These are phyloP conservation scores for Wickerhamiella qilinensis DNA, from an alignment of 805 yeast species.

Conservation along the genomic window DNA sequence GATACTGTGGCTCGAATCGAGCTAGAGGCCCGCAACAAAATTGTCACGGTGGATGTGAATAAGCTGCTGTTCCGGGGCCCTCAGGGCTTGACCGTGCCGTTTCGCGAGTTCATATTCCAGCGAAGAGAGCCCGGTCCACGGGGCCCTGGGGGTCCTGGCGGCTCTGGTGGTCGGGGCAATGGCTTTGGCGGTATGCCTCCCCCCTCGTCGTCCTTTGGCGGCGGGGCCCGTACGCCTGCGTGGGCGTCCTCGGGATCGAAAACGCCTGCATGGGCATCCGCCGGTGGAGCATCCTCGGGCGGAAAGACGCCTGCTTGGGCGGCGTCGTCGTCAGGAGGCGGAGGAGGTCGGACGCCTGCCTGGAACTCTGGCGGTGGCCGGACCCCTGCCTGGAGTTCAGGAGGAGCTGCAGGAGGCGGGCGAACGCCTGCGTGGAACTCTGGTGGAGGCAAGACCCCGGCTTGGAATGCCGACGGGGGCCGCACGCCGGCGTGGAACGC, in stretches of 20 bases:
- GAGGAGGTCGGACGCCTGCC: slow-evolving; percentile 30
- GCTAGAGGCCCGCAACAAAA: slow-evolving; percentile 81
- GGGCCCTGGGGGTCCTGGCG: too few species aligned
- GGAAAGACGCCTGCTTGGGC: slow-evolving; percentile 13
- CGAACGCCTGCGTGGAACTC: slow-evolving; percentile 24
- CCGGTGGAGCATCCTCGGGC: slow-evolving; percentile 23
- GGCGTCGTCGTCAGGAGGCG: too few species aligned
- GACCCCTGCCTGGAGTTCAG: slow-evolving; percentile 17
- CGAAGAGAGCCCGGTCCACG: too few species aligned
- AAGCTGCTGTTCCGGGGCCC: slow-evolving; percentile 61
- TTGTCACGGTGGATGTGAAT: slow-evolving; percentile 65
- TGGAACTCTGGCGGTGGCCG: slow-evolving; percentile 23
- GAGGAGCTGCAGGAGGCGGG: too few species aligned
- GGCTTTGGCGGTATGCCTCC: not conserved
- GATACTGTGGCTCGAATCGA: slow-evolving; percentile 87
- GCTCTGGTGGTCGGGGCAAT: not conserved
- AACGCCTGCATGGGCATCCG: slow-evolving; percentile 26
- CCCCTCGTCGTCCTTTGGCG: not conserved
- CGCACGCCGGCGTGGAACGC: slow-evolving; percentile 21
- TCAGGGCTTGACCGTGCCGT: slow-evolving; percentile 40
- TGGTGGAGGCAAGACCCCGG: slow-evolving; percentile 29
- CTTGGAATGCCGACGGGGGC: slow-evolving; percentile 29
- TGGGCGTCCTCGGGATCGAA: slow-evolving; percentile 25
- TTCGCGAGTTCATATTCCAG: slow-evolving; percentile 46
- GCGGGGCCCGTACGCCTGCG: slow-evolving; percentile 12